Conservation (phyloP, 2,329 filamentous ascomycete species). For the Fusarium scirpi region DNA sequence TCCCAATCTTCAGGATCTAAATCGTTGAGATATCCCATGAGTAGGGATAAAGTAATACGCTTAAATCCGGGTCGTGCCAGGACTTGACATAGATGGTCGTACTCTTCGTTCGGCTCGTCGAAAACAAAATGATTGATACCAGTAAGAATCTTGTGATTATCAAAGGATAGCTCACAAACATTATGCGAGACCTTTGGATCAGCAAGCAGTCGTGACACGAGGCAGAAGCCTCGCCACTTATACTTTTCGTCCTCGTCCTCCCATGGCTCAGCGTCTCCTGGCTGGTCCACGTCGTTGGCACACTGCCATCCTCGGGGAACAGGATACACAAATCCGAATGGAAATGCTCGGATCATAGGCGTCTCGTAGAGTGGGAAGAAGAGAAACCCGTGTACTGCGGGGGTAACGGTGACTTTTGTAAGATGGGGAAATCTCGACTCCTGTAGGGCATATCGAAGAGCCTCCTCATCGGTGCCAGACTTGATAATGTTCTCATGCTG, state of each 20-base stretch:
- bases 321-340: constrained; percentile 8
- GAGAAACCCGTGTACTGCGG: background rate
- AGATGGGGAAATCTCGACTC: background rate
- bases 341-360: constrained; percentile 16
- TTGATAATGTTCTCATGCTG: background rate
- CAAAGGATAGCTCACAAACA: background rate
- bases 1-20: background rate
- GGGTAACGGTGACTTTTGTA: background rate
- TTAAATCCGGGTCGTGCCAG: background rate
- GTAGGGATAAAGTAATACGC: background rate
- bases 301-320: background rate
- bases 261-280: background rate
- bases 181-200: background rate
- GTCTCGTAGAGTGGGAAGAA: constrained; percentile 7
- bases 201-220: background rate
- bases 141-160: background rate
- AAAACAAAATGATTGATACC: background rate
- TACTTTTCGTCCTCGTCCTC: background rate
- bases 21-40: background rate
- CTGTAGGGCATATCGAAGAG: background rate
- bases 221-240: background rate
- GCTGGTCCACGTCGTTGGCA: background rate
- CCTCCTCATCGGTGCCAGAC: background rate
- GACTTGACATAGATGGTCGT: background rate
- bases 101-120: background rate